These are phyloP conservation scores for Monosporascus sp. DNA, from an alignment of 2,329 filamentous ascomycete genomes.

Conservation along the genomic window DNA sequence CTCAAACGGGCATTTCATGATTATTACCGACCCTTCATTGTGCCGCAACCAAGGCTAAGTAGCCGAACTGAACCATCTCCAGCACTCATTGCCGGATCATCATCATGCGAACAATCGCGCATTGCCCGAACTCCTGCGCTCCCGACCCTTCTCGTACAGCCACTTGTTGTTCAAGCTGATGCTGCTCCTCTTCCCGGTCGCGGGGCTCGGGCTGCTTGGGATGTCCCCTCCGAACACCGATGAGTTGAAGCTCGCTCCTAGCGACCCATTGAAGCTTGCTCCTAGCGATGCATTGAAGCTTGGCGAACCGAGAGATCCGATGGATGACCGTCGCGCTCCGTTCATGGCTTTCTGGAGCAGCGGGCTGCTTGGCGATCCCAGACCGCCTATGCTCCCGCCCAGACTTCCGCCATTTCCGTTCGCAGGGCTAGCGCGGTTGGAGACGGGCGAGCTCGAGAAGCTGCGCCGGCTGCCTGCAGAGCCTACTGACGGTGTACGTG, in stretches of 20 bases:
- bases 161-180: constrained; percentile 87
- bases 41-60: no score
- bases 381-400: constrained; percentile 20
- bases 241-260: constrained; percentile 33
- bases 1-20: background rate
- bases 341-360: constrained; percentile 64
- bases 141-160: constrained; percentile 78
- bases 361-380: constrained; percentile 46
- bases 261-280: constrained; percentile 42
- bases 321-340: constrained; percentile 54
- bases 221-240: constrained; percentile 52
- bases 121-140: constrained; percentile 40
- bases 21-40: background rate
- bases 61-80: no score
- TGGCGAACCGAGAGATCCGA: constrained; percentile 49
- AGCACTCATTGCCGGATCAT: background rate
- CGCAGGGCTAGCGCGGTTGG: constrained; percentile 47
- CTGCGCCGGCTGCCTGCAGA: constrained; percentile 57
- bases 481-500: constrained; percentile 62
- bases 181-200: constrained; percentile 60
- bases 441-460: constrained; percentile 53
- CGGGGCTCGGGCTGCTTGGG: constrained; percentile 64
- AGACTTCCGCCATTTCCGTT: constrained; percentile 21
- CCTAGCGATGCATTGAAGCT: constrained; percentile 50
- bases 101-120: constrained; percentile 28